These are phyloP conservation scores for Saxophila tyrrhenica DNA, from an alignment of 495 filamentous ascomycete genomes.

Conservation along the genomic window DNA sequence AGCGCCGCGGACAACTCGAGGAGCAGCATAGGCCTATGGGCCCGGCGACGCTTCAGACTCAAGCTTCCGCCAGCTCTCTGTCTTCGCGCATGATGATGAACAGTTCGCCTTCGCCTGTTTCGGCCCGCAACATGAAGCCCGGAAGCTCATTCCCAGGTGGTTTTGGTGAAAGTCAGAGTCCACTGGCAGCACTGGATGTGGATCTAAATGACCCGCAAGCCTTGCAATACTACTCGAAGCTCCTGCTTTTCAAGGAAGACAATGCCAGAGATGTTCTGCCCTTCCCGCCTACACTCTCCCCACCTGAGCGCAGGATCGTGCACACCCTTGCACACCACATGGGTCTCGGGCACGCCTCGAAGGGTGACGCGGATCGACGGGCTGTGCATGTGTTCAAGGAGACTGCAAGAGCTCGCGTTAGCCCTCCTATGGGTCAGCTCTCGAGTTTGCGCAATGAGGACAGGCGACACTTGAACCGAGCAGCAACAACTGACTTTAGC, in stretches of 20 bases:
- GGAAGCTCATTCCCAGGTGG: background rate
- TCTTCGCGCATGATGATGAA: conserved; percentile 53
- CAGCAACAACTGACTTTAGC: conserved; percentile 96
- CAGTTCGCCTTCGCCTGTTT: conserved; percentile 62
- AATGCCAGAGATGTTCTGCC: conserved; percentile 62
- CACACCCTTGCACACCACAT: conserved; percentile 94
- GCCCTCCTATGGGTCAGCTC: conserved; percentile 51
- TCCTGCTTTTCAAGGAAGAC: conserved; percentile 80
- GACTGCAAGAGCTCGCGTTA: conserved; percentile 38
- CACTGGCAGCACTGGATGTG: conserved; percentile 42
- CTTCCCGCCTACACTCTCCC: conserved; percentile 69
- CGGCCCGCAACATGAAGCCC: conserved; percentile 49
- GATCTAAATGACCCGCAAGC: conserved; percentile 83
- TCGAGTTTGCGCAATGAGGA: conserved; percentile 58
- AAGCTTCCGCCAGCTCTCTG: conserved; percentile 74
- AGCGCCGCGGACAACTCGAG: conserved; percentile 89
- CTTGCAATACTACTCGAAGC: conserved; percentile 75
- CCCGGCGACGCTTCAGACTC: conserved; percentile 56
- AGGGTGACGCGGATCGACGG: conserved; percentile 71
- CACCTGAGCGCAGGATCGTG: conserved; percentile 73
- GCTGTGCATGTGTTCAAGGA: conserved; percentile 80
- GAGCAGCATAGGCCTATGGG: conserved; percentile 81
- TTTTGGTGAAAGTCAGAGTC: background rate
- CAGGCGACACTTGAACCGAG: conserved; percentile 74
- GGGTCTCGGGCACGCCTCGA: conserved; percentile 78